Conservation (phyloP, 179 eudicot genomes). For the Heliamphora pulchella region DNA sequence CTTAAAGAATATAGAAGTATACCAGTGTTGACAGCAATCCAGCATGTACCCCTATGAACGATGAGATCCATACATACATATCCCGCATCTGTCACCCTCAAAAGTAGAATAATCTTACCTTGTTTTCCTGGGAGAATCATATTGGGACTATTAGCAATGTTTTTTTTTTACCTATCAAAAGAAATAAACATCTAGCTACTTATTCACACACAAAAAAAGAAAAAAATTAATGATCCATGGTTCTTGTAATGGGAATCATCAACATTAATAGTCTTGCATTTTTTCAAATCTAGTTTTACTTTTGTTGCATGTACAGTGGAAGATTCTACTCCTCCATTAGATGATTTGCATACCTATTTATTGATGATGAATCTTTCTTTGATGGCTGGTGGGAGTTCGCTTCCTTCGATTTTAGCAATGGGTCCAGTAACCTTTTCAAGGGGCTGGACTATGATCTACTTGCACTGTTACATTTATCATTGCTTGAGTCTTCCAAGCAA, state of each 20-base stretch:
- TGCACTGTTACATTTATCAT: slow-evolving; percentile 27
- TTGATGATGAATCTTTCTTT: slow-evolving; percentile 27
- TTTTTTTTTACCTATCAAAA: not conserved
- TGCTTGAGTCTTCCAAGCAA: slow-evolving; percentile 23
- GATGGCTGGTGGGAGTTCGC: slow-evolving; percentile 29
- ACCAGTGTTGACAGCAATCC: slow-evolving; percentile 96
- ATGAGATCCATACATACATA: slow-evolving; percentile 84
- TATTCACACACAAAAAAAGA: not conserved
- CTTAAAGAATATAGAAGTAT: slow-evolving; percentile 16
- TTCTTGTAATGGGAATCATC: slow-evolving; percentile 28
- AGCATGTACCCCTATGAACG: slow-evolving; percentile 79
- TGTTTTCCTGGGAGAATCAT: too few relatives aligned
- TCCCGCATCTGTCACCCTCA: slow-evolving; percentile 95
- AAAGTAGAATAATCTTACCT: slow-evolving; percentile 45
- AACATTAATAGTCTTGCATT: slow-evolving; percentile 19
- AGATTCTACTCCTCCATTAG: slow-evolving; percentile 26
- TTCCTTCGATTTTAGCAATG: slow-evolving; percentile 59
- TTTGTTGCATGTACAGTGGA: slow-evolving; percentile 23
- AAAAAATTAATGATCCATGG: slow-evolving; percentile 21
- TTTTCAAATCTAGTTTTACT: slow-evolving; percentile 25
- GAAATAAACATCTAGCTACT: not conserved
- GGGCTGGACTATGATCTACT: slow-evolving; percentile 67
- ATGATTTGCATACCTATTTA: slow-evolving; percentile 23
- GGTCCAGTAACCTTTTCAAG: slow-evolving; percentile 75
- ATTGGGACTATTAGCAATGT: not conserved